phyloP scores from a whole-genome alignment of 768 basidiomycete species.

The Suillus placidus region DNA sequence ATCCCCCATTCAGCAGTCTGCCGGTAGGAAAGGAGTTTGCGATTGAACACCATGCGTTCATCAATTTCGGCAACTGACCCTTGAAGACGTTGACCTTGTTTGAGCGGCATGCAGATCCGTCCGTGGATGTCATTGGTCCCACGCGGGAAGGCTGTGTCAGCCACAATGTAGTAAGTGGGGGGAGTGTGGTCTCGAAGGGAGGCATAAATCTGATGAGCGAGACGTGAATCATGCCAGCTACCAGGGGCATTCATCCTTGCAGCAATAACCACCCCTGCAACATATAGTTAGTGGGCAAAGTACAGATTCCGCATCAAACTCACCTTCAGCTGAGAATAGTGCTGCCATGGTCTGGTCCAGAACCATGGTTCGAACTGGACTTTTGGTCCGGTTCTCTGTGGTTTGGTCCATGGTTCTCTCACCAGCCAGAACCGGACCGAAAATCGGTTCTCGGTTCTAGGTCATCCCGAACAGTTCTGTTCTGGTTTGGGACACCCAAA shows the following conservation, averaged over 20 bases:
- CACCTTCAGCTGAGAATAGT: no score
- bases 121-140: background rate
- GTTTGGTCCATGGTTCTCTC: no score
- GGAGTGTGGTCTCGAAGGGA: background rate
- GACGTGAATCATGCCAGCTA: background rate
- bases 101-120: background rate
- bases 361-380: no score
- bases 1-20: conserved; percentile 60
- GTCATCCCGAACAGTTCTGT: no score
- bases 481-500: no score
- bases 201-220: background rate
- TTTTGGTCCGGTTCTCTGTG: no score
- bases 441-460: background rate
- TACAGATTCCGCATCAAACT: no score
- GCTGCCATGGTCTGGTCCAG: no score
- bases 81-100: conserved; percentile 61
- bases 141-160: background rate
- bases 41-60: background rate
- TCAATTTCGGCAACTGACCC: background rate
- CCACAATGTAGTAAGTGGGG: background rate
- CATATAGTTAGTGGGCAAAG: no score
- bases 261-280: background rate
- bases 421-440: no score
- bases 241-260: background rate
- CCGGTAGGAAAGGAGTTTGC: conserved; percentile 32